Conservation (phyloP, 78 protist genomes). For the Chrysochromulina parva region DNA sequence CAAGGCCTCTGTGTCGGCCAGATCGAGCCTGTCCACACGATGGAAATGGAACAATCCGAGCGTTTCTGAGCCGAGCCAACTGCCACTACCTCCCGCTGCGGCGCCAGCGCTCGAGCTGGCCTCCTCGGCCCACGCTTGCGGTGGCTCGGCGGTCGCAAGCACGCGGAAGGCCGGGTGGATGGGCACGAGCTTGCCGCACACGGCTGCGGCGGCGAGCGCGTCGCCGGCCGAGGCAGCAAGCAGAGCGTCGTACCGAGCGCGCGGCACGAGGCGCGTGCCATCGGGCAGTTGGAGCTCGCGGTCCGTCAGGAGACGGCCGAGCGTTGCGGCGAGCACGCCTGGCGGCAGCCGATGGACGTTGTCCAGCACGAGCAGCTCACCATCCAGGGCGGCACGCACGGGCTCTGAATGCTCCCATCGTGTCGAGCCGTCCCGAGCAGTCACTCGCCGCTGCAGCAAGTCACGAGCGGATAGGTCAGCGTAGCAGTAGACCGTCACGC, state of each 20-base stretch:
- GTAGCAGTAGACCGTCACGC: conserved; percentile 42
- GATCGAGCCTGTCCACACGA: background rate
- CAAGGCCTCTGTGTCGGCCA: background rate
- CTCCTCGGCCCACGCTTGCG: background rate
- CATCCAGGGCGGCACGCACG: conserved; percentile 54
- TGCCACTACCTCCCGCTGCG: no score
- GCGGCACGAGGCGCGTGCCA: conserved; percentile 59
- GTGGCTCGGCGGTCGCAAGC: conserved; percentile 59
- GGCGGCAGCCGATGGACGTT: conserved; percentile 59
- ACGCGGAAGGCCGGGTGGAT: conserved; percentile 72
- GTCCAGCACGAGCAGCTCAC: conserved; percentile 65
- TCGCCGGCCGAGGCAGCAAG: background rate
- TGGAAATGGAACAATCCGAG: conserved; percentile 23
- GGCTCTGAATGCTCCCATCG: conserved; percentile 53
- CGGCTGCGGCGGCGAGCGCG: no score
- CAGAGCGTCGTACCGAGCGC: conserved; percentile 59
- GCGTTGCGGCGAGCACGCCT: conserved; percentile 20
- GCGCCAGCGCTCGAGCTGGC: no score
- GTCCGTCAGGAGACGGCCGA: conserved; percentile 21
- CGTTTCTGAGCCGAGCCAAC: conserved; percentile 46
- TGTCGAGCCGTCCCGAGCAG: background rate
- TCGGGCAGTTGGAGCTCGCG: conserved; percentile 37
- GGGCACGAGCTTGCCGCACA: background rate
- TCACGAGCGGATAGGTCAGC: conserved; percentile 65
- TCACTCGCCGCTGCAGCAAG: conserved; percentile 56